A percentile compares a stretch with the other conserved stretches of the same genome.
These are phyloP conservation scores for Neonothopanus nambi DNA, from an alignment of 1,284 basidiomycete genomes.

Conservation along the genomic window DNA sequence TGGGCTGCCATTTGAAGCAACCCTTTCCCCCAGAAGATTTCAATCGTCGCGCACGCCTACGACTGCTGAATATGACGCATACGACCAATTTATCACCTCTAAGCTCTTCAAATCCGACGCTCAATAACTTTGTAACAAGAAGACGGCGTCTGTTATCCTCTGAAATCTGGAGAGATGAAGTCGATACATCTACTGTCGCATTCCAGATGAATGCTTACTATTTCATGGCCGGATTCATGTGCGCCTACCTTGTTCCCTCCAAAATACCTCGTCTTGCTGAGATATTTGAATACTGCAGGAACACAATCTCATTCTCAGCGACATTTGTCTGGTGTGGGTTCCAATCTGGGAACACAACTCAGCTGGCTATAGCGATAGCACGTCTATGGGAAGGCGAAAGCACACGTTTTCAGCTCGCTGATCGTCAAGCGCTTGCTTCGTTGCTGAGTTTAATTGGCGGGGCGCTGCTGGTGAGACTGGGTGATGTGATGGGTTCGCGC, in stretches of 20 bases:
- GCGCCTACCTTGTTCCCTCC: not conserved
- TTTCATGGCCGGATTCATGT: slow-evolving; percentile 4
- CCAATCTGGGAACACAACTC: slow-evolving; percentile 1
- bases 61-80: no score
- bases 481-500: slow-evolving; percentile 64
- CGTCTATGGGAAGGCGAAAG: slow-evolving; percentile 61
- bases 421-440: slow-evolving; percentile 81
- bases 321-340: not conserved
- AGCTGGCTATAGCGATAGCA: slow-evolving; percentile 2
- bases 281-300: not conserved
- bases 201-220: slow-evolving; percentile 2
- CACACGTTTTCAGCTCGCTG: slow-evolving; percentile 68
- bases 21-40: no score
- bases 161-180: not conserved
- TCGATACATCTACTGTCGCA: not conserved
- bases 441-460: slow-evolving; percentile 74
- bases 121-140: no score
- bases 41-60: no score
- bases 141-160: not conserved
- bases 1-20: no score
- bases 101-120: no score
- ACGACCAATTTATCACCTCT: no score
- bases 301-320: not conserved
- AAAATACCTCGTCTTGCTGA: not conserved
- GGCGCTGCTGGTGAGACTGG: slow-evolving; percentile 70